Evolutionary conservation across 164 flowering plant genomes (phyloP).

Genomic region (Annona squamosa): DNA sequence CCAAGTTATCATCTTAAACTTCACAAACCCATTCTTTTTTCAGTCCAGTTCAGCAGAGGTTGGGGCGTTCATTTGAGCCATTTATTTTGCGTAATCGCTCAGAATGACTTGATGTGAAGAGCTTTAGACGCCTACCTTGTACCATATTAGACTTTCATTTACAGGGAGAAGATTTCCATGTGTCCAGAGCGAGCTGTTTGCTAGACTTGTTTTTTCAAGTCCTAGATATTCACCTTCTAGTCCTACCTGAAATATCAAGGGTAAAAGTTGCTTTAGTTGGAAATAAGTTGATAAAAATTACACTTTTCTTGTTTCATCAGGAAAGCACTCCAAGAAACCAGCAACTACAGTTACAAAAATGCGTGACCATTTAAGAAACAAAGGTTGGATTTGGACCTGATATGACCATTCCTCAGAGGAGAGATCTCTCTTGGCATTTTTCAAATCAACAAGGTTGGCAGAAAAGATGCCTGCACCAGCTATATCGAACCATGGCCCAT

Average conservation of each 20-base stretch:
- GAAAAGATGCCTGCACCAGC: conserved; percentile 41
- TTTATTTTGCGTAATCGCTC: not conserved
- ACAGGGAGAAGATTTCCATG: conserved; percentile 25
- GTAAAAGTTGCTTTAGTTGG: too few species aligned
- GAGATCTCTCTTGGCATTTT: conserved; percentile 24
- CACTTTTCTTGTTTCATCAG: too few species aligned
- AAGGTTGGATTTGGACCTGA: conserved; percentile 28
- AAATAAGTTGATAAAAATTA: too few species aligned
- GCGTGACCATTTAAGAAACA: not conserved
- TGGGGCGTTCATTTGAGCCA: not conserved
- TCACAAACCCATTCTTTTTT: too few species aligned
- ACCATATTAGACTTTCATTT: conserved; percentile 51
- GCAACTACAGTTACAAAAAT: too few species aligned
- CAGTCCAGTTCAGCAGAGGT: not conserved
- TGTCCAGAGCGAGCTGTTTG: conserved; percentile 46
- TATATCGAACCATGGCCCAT: conserved; percentile 56
- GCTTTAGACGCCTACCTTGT: conserved; percentile 32
- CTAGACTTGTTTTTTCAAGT: conserved; percentile 30
- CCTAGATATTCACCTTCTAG: conserved; percentile 47
- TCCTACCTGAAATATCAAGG: conserved; percentile 34
- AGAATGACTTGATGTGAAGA: not conserved
- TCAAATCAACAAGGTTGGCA: conserved; percentile 25
- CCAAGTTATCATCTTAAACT: not conserved
- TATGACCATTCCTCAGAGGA: conserved; percentile 46
- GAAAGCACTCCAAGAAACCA: not conserved